Percentiles rank a stretch among this genome's conserved stretches.
Evolutionary conservation across 495 filamentous ascomycete species (phyloP).

Genomic region (Talaromyces liani): DNA sequence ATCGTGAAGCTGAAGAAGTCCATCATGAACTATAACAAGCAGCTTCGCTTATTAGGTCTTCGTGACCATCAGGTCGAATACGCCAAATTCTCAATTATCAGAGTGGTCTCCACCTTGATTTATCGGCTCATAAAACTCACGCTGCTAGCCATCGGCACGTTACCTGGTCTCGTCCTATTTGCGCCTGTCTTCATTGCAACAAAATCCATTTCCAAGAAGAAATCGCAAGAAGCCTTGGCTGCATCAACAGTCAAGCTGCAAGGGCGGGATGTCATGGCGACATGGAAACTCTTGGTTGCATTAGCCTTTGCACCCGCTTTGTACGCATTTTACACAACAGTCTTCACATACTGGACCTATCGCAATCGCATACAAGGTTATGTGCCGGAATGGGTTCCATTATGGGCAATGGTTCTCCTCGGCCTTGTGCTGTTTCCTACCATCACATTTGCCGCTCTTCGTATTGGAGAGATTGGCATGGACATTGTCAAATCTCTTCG

Average conservation of each 20-base stretch:
- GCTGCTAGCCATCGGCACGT: constrained; percentile 68
- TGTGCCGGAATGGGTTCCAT: constrained; percentile 71
- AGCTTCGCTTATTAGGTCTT: constrained; percentile 76
- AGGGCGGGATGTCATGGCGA: constrained; percentile 92
- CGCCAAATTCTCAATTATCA: constrained; percentile 69
- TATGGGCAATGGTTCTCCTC: constrained; percentile 65
- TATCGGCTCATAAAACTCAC: constrained; percentile 73
- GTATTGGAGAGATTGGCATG: constrained; percentile 96
- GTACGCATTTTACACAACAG: constrained; percentile 70
- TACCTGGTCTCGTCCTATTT: constrained; percentile 85
- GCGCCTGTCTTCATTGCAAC: constrained; percentile 83
- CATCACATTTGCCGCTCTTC: constrained; percentile 88
- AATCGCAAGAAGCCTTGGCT: constrained; percentile 84
- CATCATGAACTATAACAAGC: constrained; percentile 80
- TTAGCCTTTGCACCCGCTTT: constrained; percentile 80
- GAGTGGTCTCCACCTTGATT: constrained; percentile 67
- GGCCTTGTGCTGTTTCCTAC: constrained; percentile 75
- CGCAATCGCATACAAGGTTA: constrained; percentile 72
- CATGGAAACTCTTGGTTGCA: constrained; percentile 94
- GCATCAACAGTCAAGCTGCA: constrained; percentile 91
- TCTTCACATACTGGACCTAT: constrained; percentile 72
- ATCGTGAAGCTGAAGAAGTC: constrained; percentile 72
- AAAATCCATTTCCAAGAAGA: constrained; percentile 83
- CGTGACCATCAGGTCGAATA: constrained; percentile 96
- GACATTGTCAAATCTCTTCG: constrained; percentile 93